Conservation (phyloP, 768 basidiomycete genomes). For the Mycena venus region DNA sequence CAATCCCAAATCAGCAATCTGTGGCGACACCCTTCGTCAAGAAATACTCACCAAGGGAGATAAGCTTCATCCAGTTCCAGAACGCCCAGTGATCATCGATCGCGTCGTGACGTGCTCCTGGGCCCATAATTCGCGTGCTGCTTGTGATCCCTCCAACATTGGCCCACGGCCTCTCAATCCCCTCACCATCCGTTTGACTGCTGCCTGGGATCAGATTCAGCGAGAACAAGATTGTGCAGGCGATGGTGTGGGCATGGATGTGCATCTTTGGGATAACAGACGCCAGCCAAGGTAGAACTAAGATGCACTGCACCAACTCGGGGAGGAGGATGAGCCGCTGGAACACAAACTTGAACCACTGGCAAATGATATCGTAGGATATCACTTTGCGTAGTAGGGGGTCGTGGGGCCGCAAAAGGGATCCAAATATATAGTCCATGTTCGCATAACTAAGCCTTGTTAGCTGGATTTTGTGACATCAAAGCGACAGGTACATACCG, state of each 20-base stretch:
- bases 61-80: slow-evolving; percentile 29
- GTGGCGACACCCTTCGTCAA: too few species aligned
- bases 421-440: neutral
- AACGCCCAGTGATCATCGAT: slow-evolving; percentile 39
- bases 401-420: neutral
- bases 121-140: slow-evolving; percentile 46
- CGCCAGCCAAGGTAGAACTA: neutral
- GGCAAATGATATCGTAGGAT: neutral
- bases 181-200: too few species aligned
- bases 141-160: slow-evolving; percentile 21
- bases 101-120: slow-evolving; percentile 34
- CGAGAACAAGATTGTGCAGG: neutral
- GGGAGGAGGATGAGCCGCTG: neutral
- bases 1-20: too few species aligned
- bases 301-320: neutral
- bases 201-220: slow-evolving; percentile 25
- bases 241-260: neutral
- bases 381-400: neutral
- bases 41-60: neutral
- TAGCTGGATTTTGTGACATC: too few species aligned
- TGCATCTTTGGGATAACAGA: too few species aligned
- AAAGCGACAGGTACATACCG: neutral
- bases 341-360: neutral
- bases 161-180: too few species aligned
- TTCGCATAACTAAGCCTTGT: neutral